Percentiles rank a stretch among this genome's conserved stretches.
Conservation (phyloP, 768 basidiomycete genomes). For the Naganishia kalamii region DNA sequence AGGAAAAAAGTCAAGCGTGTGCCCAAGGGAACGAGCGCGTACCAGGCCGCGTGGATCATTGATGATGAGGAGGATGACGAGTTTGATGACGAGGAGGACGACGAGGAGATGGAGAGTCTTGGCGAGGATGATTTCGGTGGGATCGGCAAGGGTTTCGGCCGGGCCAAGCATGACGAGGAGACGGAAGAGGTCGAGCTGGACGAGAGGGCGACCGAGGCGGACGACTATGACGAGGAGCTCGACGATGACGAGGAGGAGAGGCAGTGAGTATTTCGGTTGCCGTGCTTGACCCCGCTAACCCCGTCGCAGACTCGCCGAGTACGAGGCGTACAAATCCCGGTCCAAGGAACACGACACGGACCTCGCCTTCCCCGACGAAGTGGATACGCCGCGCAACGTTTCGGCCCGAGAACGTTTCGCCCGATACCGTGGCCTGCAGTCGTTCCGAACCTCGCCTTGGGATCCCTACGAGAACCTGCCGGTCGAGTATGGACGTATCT, state of each 20-base stretch:
- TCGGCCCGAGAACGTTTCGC: conserved; percentile 78
- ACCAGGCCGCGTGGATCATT: conserved; percentile 93
- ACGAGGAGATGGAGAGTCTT: conserved; percentile 34
- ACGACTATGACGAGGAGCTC: conserved; percentile 50
- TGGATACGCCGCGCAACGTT: conserved; percentile 83
- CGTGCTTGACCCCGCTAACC: neutral
- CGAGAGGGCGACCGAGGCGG: conserved; percentile 50
- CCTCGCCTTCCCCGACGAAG: conserved; percentile 85
- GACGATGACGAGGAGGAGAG: conserved; percentile 69
- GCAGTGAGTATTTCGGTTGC: conserved; percentile 57
- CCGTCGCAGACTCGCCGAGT: conserved; percentile 57
- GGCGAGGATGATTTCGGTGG: conserved; percentile 40
- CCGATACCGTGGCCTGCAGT: conserved; percentile 81
- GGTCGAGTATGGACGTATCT: conserved; percentile 85
- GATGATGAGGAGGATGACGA: conserved; percentile 69
- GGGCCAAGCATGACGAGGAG: conserved; percentile 36
- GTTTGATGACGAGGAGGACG: conserved; percentile 51
- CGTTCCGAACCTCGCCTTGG: conserved; percentile 94
- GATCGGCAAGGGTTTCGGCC: conserved; percentile 29
- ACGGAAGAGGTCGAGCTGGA: conserved; percentile 56
- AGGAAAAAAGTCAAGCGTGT: conserved; percentile 79
- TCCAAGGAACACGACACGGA: conserved; percentile 51
- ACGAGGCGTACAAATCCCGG: conserved; percentile 50
- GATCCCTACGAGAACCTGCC: conserved; percentile 95
- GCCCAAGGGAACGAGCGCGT: conserved; percentile 92